phyloP scores from a whole-genome alignment of 1,139 yeast species.

The Meyerozyma sp. region DNA sequence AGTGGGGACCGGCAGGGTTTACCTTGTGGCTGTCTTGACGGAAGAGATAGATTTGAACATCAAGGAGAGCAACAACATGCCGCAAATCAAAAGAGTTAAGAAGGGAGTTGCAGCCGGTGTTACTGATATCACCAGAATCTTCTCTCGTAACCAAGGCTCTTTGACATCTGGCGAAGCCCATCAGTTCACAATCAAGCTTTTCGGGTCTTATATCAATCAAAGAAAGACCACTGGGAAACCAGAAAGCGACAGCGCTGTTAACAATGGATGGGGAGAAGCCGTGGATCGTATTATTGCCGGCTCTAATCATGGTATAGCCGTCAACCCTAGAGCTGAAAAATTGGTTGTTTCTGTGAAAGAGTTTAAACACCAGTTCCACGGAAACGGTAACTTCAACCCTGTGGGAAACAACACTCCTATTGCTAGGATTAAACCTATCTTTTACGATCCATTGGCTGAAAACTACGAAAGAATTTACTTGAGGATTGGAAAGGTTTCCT shows the following conservation, averaged over 20 bases:
- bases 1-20: constrained; percentile 56
- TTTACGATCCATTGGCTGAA: constrained; percentile 58
- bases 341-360: constrained; percentile 71
- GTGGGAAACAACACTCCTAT: constrained; percentile 45
- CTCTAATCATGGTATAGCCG: constrained; percentile 71
- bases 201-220: constrained; percentile 56
- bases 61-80: constrained; percentile 17
- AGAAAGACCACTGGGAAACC: constrained; percentile 12
- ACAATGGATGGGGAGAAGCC: constrained; percentile 88
- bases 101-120: constrained; percentile 90
- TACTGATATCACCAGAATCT: constrained; percentile 76
- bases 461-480: constrained; percentile 58
- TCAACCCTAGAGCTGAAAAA: constrained; percentile 76
- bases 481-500: constrained; percentile 46
- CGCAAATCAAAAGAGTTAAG: constrained; percentile 44
- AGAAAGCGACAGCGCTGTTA: constrained; percentile 20
- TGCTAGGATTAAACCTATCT: constrained; percentile 56
- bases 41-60: constrained; percentile 46
- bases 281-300: constrained; percentile 77
- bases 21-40: constrained; percentile 62
- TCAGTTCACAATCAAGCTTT: constrained; percentile 67
- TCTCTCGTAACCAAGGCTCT: constrained; percentile 60
- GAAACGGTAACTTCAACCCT: constrained; percentile 26
- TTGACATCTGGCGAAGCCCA: constrained; percentile 59
- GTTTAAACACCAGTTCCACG: constrained; percentile 52